phyloP scores from a whole-genome alignment of 2,329 filamentous ascomycete genomes.

The Ceratocystis albifundus region DNA sequence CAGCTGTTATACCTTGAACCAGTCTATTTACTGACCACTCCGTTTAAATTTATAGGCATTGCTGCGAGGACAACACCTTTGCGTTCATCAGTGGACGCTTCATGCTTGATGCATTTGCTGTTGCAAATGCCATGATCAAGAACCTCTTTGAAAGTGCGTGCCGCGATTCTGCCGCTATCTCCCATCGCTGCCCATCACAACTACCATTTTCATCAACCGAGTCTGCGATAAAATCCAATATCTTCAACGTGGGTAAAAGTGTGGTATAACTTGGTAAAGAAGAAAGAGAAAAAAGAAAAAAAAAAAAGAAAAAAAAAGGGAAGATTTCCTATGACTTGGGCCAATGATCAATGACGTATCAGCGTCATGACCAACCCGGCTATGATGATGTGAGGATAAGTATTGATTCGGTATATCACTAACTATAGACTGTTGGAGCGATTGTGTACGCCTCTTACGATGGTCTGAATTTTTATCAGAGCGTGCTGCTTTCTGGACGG shows the following conservation, averaged over 20 bases:
- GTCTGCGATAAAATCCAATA: not conserved
- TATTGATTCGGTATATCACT: conserved; percentile 10
- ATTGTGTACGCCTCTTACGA: not conserved
- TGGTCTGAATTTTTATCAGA: not conserved
- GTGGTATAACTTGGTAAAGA: not conserved
- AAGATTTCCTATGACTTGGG: not conserved
- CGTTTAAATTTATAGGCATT: conserved; percentile 6
- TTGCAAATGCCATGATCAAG: conserved; percentile 18
- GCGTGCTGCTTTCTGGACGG: not conserved
- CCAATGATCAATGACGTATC: not conserved
- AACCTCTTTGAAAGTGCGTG: conserved; percentile 19
- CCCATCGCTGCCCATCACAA: not conserved
- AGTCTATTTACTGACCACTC: not conserved
- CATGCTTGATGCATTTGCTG: conserved; percentile 19
- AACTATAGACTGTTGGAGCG: not conserved
- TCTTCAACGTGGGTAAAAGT: not conserved
- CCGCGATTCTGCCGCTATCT: conserved; percentile 4
- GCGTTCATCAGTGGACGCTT: conserved; percentile 21
- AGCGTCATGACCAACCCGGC: not conserved
- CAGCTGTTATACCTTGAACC: not conserved
- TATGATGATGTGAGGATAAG: not conserved
- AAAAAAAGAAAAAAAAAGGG: not conserved
- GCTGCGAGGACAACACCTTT: conserved; percentile 20
- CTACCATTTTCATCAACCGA: not conserved
- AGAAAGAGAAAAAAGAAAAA: no score